Evolutionary conservation across 163 green algal species (phyloP), one percentile per base, ranked within the genome.

Genomic region (Scenedesmus sp.): DNA sequence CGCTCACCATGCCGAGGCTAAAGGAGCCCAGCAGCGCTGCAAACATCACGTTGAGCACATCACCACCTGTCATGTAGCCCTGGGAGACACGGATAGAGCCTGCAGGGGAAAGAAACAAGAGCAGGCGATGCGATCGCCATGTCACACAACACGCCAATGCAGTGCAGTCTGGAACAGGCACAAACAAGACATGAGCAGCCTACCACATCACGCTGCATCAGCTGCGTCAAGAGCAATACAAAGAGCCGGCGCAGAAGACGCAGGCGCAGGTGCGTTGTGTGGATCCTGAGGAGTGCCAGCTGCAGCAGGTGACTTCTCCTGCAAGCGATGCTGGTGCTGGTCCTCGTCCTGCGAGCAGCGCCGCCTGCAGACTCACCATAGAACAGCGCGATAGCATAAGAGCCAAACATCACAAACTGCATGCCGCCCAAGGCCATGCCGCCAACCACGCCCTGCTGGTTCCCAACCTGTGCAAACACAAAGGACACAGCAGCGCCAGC

Each of bases 21-120:
- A 97, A 96, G 22, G 92, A 93, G n/a, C 93, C 95, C 65, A 97
- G 89, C 72, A 96, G 92, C 26, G 95, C 93, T 18, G 95, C 91
- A 61, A 97, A 91, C 53, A 97, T 94, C 22, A 96, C 93, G 46
- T 88, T 88, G 30, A 96, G 76, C 49, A 97, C 93, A 73, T 94
- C 90, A 44, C 94, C 93, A n/a, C 94, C 95, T 3, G 78, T 82
- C 59, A 82, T 82, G 18, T 42, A 24, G 65, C 83, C 83, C 83
- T 79, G 59, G 33, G 81, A 49, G 26, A 87, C 83, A 72, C 56
- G 83, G 59, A 81, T 59, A 15, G 83, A 84, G 78, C 78, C 73
- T 86, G 81, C 49, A 65, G 2, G 7, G 12, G 0, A 37, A 18
- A 2, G 30, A 0, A 76, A 76, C 30, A 76, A 40, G 2, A n/a